Evolutionary conservation across 345 rosid species (phyloP), one percentile per base, ranked within the genome.

Genomic region (Ceriops tagal): DNA sequence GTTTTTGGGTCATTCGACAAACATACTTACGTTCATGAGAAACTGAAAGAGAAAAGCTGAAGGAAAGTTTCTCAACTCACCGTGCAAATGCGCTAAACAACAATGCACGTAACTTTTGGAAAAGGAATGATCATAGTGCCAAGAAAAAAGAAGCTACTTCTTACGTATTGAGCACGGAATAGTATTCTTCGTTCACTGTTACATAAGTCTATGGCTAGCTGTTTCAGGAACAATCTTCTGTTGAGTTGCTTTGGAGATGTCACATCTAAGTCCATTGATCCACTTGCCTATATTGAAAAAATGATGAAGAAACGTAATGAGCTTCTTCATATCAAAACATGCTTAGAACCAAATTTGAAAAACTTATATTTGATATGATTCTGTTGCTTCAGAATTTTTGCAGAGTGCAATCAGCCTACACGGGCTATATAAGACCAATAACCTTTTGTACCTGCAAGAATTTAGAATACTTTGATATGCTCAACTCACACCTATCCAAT

Each of bases 191-290:
- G 89, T 71, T 91, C 99, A 47, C 96, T 95, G 43, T 79, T 85
- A 67, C 90, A 91, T 80, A 91, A 79, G 83, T 95, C 99, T 66
- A 91, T 96, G 3, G 96, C 99, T 67, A 95, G 74, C 83, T 95
- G 99, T 80, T 95, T 95, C 68, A 93, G 81, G 81, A 93, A 93
- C 71, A 87, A 69, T 76, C 88, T 86, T 64, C 93, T 80, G 80
- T 88, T 95, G 21, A 95, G 82, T 62, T 89, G 99, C 81, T 89
- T 95, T 5, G 96, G 97, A 66, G 97, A 89, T 74, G 96, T 89
- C 78, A 89, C 86, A 66, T 95, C 99, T 82, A 95, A 85, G 78
- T 91, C 99, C 93, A 91, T 89, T 15, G 91, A 83, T 76, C 96
- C 96, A 81, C 97, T 95, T 77, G 81, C 96, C 99, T 89, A 74